Conservation (phyloP, 2,329 filamentous ascomycete species). For the Cladorrhinum sp. region DNA sequence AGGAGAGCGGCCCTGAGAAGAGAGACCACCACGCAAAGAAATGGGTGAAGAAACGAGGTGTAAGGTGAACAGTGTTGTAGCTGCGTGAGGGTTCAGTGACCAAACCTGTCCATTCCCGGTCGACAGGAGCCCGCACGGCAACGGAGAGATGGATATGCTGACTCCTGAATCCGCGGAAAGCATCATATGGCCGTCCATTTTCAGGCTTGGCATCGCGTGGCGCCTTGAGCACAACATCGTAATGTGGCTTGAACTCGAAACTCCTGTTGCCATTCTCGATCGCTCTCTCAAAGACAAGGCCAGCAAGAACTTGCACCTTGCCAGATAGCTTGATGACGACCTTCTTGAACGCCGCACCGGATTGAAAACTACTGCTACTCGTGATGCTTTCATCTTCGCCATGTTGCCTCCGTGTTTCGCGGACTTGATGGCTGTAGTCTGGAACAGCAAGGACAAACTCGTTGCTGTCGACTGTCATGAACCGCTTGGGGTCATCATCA, state of each 20-base stretch:
- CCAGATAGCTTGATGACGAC: conserved; percentile 98
- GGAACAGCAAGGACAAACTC: conserved; percentile 94
- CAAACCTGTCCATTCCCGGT: conserved; percentile 79
- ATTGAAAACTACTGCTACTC: conserved; percentile 62
- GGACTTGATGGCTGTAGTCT: conserved; percentile 85
- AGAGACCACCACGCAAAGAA: conserved; percentile 98
- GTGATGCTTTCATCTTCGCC: conserved; percentile 58
- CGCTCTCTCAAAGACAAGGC: conserved; percentile 87
- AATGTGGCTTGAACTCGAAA: conserved; percentile 90
- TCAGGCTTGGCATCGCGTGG: conserved; percentile 66
- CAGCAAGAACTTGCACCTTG: conserved; percentile 88
- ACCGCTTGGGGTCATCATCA: conserved; percentile 82
- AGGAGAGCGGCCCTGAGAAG: conserved; percentile 90
- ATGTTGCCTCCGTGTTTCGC: conserved; percentile 53
- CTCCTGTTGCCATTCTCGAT: conserved; percentile 68
- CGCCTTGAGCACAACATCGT: conserved; percentile 81
- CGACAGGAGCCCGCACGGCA: conserved; percentile 80
- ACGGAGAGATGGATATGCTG: conserved; percentile 95
- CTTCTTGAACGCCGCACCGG: conserved; percentile 89
- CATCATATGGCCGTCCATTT: conserved; percentile 67
- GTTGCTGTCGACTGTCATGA: conserved; percentile 94
- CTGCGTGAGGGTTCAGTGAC: conserved; percentile 76
- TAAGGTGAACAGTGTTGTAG: conserved; percentile 95
- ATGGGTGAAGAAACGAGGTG: conserved; percentile 94
- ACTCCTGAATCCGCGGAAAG: conserved; percentile 94